A percentile compares a stretch with the other conserved stretches of the same genome.
These are phyloP conservation scores for Umbilicus rupestris DNA, from an alignment of 164 flowering plant species.

Conservation along the genomic window DNA sequence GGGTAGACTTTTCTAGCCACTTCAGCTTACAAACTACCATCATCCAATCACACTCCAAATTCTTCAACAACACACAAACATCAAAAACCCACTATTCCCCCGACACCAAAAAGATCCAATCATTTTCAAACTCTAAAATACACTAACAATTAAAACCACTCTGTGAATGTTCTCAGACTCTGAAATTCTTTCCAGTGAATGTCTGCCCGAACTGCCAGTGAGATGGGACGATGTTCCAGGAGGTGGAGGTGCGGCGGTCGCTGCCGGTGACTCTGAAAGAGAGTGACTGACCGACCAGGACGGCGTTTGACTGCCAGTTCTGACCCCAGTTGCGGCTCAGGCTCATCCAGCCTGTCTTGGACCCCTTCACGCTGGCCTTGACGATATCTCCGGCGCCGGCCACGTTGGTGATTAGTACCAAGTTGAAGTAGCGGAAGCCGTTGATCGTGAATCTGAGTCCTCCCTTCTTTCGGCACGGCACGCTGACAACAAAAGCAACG, in stretches of 20 bases:
- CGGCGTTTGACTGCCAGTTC: constrained; percentile 62
- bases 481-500: constrained; percentile 24
- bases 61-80: not conserved
- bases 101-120: not conserved
- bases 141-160: not conserved
- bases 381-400: constrained; percentile 74
- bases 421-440: constrained; percentile 65
- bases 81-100: not conserved
- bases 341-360: constrained; percentile 57
- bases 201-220: constrained; percentile 80
- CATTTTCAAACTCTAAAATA: not conserved
- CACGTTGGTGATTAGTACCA: constrained; percentile 60
- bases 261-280: constrained; percentile 68
- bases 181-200: constrained; percentile 62
- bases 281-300: constrained; percentile 56
- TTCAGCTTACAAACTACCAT: not conserved
- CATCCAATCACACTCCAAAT: not conserved
- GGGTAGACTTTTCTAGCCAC: not conserved
- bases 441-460: constrained; percentile 72
- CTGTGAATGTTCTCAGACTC: constrained; percentile 26
- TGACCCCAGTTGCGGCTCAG: constrained; percentile 84
- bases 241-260: constrained; percentile 57
- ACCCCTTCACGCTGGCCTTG: constrained; percentile 47
- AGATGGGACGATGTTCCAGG: constrained; percentile 58
- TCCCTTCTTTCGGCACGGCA: constrained; percentile 63